These are phyloP conservation scores for Bruguiera hainesii DNA, from an alignment of 441 rosid genomes.

Conservation along the genomic window DNA sequence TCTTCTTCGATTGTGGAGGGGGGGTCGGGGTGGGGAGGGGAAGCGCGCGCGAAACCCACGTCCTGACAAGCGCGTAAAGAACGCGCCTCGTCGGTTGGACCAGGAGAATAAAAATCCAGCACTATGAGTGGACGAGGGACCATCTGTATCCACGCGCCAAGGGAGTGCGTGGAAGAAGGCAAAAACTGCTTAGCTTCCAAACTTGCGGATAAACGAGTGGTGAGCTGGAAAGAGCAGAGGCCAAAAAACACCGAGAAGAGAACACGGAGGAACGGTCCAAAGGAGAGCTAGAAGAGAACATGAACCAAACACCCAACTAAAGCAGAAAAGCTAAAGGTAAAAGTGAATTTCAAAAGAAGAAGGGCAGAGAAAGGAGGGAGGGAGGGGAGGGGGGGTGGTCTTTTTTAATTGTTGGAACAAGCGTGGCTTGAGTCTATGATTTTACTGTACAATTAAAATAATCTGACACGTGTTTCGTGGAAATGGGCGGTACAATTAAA, in stretches of 20 bases:
- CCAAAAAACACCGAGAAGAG: background rate
- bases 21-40: background rate
- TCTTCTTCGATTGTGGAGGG: background rate
- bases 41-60: background rate
- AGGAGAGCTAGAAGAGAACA: too few species aligned
- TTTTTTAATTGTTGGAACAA: too few species aligned
- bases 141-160: background rate
- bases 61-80: accelerated
- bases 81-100: conserved; percentile 20
- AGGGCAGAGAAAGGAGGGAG: too few species aligned
- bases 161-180: background rate
- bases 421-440: too few species aligned
- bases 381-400: too few species aligned
- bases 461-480: too few species aligned
- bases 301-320: too few species aligned
- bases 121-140: conserved; percentile 2
- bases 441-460: too few species aligned
- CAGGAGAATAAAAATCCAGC: background rate
- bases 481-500: too few species aligned
- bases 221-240: conserved; percentile 20
- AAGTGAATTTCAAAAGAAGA: too few species aligned
- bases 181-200: background rate
- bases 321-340: too few species aligned
- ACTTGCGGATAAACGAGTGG: conserved; percentile 20
- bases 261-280: background rate